Conservation (phyloP, 2,329 filamentous ascomycete genomes). For the Aureobasidium sp. region DNA sequence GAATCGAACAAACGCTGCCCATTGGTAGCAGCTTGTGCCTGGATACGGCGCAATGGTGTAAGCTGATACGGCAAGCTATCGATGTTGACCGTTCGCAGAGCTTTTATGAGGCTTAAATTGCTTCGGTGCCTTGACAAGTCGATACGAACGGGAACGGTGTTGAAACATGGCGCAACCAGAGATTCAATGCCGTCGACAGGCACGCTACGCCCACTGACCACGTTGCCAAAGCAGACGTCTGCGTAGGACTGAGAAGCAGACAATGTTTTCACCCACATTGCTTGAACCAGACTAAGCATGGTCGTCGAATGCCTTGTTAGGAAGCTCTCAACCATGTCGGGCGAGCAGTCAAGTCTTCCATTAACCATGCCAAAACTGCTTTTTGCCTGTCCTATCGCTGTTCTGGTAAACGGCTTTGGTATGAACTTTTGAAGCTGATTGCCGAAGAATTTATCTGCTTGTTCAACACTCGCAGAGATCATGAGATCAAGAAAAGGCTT, state of each 20-base stretch:
- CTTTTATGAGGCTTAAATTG: conserved; percentile 50
- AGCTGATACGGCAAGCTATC: conserved; percentile 62
- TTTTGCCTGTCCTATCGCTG: not conserved
- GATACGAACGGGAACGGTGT: conserved; percentile 68
- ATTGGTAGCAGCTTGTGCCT: conserved; percentile 30
- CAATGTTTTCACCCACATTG: conserved; percentile 62
- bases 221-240: conserved; percentile 81
- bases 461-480: conserved; percentile 38
- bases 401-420: conserved; percentile 34
- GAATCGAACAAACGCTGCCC: conserved; percentile 65
- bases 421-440: conserved; percentile 46
- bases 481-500: conserved; percentile 56
- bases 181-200: conserved; percentile 57
- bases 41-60: conserved; percentile 64
- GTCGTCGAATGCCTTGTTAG: conserved; percentile 47
- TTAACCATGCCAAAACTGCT: not conserved
- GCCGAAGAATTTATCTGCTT: conserved; percentile 59
- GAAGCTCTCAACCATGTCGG: conserved; percentile 41
- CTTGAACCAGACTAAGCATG: conserved; percentile 60
- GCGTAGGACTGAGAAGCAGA: conserved; percentile 44
- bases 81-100: conserved; percentile 54
- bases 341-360: conserved; percentile 22
- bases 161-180: conserved; percentile 86
- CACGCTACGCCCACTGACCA: conserved; percentile 68
- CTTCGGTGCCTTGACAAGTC: conserved; percentile 41